phyloP scores from a whole-genome alignment of 129 eudicot genomes.

The Tagetes patula region DNA sequence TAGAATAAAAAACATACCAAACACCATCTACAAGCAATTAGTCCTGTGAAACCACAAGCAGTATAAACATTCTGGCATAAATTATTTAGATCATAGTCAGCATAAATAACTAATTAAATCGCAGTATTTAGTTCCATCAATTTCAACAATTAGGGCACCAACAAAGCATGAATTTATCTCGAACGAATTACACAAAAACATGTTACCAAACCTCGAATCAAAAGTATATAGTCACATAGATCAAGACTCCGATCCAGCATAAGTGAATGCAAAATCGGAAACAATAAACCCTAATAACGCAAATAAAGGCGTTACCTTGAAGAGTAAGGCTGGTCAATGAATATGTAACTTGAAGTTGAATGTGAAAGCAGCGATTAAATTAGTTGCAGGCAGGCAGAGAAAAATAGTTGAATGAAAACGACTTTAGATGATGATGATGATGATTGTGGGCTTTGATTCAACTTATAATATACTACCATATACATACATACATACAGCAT shows the following conservation, averaged over 20 bases:
- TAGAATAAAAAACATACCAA: neutral
- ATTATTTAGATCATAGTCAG: neutral
- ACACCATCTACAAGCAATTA: neutral
- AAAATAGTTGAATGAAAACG: neutral
- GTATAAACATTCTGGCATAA: neutral
- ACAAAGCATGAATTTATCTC: neutral
- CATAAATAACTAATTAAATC: neutral
- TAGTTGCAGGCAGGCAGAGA: neutral
- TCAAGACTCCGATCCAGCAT: neutral
- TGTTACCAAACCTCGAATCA: slow-evolving; percentile 13
- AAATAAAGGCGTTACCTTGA: slow-evolving; percentile 11
- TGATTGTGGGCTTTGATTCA: neutral
- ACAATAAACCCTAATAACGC: slow-evolving; percentile 16
- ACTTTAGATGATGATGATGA: neutral
- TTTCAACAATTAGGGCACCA: slow-evolving; percentile 8
- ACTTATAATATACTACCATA: neutral
- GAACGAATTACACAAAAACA: slow-evolving; percentile 6
- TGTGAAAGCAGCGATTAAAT: neutral
- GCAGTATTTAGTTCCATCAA: neutral
- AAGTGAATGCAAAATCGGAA: slow-evolving; percentile 8
- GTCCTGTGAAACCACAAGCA: neutral
- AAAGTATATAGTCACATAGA: neutral
- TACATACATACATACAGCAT: too few relatives aligned
- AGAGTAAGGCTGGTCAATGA: slow-evolving; percentile 7
- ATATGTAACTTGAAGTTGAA: slow-evolving; percentile 3